Evolutionary conservation across 768 basidiomycete species (phyloP).

Genomic region (Tephrocybe sp.): DNA sequence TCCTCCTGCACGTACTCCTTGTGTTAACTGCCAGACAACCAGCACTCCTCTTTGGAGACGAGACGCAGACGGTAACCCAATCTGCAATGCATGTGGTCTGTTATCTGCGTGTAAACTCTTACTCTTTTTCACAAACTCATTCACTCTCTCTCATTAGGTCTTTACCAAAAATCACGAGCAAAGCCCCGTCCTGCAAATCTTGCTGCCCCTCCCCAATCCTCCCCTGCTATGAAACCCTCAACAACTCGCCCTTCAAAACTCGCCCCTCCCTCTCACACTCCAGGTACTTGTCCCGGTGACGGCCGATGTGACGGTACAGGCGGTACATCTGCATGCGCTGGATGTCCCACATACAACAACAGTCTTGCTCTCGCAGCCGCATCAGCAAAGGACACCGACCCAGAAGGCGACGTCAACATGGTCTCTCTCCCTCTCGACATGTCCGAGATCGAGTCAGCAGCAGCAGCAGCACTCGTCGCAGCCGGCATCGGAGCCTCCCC

Average conservation of each 20-base stretch:
- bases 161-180: conserved; percentile 82
- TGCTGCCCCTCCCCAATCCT: conserved; percentile 30
- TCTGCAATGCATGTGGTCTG: conserved; percentile 87
- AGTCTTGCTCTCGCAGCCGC: conserved; percentile 46
- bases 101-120: background rate
- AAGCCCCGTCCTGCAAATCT: conserved; percentile 69
- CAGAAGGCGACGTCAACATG: conserved; percentile 18
- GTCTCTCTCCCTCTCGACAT: conserved; percentile 8
- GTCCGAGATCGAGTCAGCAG: conserved; percentile 15
- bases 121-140: conserved; percentile 14
- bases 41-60: conserved; percentile 85
- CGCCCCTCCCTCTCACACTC: conserved; percentile 1
- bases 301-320: conserved; percentile 98
- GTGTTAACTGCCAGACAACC: conserved; percentile 74
- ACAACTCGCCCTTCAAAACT: conserved; percentile 6
- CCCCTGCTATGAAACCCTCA: conserved; percentile 7
- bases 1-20: conserved; percentile 38
- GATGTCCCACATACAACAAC: conserved; percentile 98
- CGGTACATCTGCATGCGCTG: conserved; percentile 87
- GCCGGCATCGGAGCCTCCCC: conserved; percentile 15
- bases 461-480: conserved; percentile 19
- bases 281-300: conserved; percentile 95
- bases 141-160: conserved; percentile 41
- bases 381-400: conserved; percentile 20
- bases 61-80: conserved; percentile 74